Conservation (phyloP, 2,329 filamentous ascomycete species). For the Pseudogymnoascus destructans region DNA sequence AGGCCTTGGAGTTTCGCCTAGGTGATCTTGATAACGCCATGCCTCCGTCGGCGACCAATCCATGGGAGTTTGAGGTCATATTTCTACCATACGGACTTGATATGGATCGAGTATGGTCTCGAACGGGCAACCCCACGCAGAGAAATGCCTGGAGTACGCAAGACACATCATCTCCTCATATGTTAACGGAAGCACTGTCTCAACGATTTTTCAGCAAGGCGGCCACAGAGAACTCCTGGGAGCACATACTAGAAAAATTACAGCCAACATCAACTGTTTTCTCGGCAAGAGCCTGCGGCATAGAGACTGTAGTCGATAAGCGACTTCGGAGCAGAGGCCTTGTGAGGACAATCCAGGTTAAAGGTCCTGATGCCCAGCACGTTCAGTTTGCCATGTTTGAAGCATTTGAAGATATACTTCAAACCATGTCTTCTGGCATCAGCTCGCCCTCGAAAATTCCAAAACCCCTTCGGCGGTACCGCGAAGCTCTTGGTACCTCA, state of each 20-base stretch:
- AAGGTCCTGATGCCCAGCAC: conserved; percentile 51
- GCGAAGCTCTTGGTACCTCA: conserved; percentile 44
- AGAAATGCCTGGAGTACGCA: conserved; percentile 20
- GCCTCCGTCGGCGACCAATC: conserved; percentile 46
- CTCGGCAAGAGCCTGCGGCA: conserved; percentile 53
- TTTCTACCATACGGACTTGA: conserved; percentile 54
- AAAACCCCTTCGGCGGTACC: conserved; percentile 17
- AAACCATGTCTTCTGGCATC: conserved; percentile 26
- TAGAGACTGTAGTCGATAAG: conserved; percentile 49
- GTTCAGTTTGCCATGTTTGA: conserved; percentile 49
- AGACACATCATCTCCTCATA: conserved; percentile 20
- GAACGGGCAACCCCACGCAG: not conserved
- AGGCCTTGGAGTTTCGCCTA: conserved; percentile 32
- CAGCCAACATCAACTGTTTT: conserved; percentile 26
- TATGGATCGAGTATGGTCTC: conserved; percentile 40
- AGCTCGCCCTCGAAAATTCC: conserved; percentile 15
- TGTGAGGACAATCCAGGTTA: conserved; percentile 49
- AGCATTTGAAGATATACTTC: conserved; percentile 45
- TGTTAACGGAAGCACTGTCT: conserved; percentile 16
- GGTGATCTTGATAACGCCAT: conserved; percentile 19
- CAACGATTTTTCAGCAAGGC: not conserved
- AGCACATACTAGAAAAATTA: conserved; percentile 32
- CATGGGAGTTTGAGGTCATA: conserved; percentile 66
- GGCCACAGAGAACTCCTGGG: not conserved
- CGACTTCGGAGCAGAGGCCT: conserved; percentile 65